A percentile compares a stretch with the other conserved stretches of the same genome.
Conservation (phyloP, 108 stramenopile genomes). For the Cyclotella choctawhatcheeana region DNA sequence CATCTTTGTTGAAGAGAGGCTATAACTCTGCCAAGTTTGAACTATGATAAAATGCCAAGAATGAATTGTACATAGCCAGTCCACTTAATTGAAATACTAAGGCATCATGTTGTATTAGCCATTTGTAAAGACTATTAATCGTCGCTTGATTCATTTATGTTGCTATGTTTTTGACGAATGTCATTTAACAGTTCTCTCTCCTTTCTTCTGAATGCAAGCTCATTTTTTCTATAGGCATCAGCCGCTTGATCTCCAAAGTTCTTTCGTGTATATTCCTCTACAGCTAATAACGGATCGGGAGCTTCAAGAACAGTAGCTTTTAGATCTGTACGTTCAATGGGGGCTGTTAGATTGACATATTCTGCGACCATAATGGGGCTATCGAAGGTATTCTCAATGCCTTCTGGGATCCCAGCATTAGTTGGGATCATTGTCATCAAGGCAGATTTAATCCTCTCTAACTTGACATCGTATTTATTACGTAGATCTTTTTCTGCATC, state of each 20-base stretch:
- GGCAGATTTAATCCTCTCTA: constrained; percentile 32
- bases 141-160: constrained; percentile 14
- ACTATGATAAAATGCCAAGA: too few relatives aligned
- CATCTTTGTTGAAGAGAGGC: not conserved
- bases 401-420: constrained; percentile 39
- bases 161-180: constrained; percentile 28
- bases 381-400: constrained; percentile 39
- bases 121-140: not conserved
- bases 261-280: constrained; percentile 44
- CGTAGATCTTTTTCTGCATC: constrained; percentile 25
- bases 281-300: constrained; percentile 33
- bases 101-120: too few relatives aligned
- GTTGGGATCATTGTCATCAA: constrained; percentile 51
- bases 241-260: constrained; percentile 51
- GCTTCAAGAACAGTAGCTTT: constrained; percentile 29
- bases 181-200: constrained; percentile 32
- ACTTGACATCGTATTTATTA: constrained; percentile 20
- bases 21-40: not conserved
- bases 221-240: constrained; percentile 36
- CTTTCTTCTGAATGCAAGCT: constrained; percentile 27
- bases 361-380: constrained; percentile 45
- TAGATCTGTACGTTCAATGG: constrained; percentile 16
- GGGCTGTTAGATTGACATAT: constrained; percentile 37
- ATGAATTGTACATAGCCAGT: too few relatives aligned
- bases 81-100: too few relatives aligned